These are phyloP conservation scores for Hyphopichia fennica DNA, from an alignment of 1,139 yeast species.

Conservation along the genomic window DNA sequence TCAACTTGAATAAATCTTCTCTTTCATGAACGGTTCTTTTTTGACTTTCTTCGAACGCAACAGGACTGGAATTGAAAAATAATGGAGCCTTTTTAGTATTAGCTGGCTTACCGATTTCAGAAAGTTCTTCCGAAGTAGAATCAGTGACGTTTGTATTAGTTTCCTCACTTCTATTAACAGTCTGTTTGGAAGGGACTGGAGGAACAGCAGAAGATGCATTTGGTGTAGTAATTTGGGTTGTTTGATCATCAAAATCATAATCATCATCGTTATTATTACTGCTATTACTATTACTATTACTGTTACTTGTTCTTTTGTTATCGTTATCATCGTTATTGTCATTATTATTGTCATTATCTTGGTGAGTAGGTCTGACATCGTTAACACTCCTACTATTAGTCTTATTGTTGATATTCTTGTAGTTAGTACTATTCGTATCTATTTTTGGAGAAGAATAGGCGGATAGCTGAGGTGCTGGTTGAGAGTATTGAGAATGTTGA, in stretches of 20 bases:
- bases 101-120: background rate
- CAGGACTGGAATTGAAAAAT: constrained; percentile 17
- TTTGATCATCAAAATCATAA: background rate
- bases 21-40: constrained; percentile 7
- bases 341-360: background rate
- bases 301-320: constrained; percentile 1
- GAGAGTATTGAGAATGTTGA: constrained; percentile 8
- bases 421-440: constrained; percentile 6
- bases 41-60: constrained; percentile 12
- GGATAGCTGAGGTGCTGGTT: constrained; percentile 3
- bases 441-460: background rate
- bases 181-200: background rate
- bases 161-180: background rate
- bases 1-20: constrained; percentile 10
- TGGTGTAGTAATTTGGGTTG: background rate
- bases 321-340: constrained; percentile 2
- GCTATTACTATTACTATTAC: background rate
- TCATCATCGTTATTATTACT: constrained; percentile 1
- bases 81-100: constrained; percentile 12
- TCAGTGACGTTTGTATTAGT: background rate
- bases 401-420: background rate
- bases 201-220: background rate
- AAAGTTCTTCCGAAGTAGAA: background rate
- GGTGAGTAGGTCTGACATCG: background rate
- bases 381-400: constrained; percentile 3